Evolutionary conservation across 352 stramenopile genomes (phyloP).

Genomic region (Elongisporangium senticosum): DNA sequence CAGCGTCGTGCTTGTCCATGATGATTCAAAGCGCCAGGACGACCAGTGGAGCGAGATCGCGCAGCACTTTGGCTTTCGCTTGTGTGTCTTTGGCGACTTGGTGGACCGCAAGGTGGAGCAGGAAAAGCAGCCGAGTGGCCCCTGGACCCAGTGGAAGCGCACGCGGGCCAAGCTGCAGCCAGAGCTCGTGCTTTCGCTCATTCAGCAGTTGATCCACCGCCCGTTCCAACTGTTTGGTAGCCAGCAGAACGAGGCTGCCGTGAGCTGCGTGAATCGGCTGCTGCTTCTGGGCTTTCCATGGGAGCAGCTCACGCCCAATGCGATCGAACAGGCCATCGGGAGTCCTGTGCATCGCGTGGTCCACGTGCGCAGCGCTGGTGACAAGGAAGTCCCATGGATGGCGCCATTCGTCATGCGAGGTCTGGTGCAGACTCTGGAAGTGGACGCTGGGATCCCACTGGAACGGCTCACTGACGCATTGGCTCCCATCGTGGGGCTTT

Average conservation of each 20-base stretch:
- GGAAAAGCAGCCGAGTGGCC: neutral
- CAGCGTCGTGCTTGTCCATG: neutral
- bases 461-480: conserved; percentile 3
- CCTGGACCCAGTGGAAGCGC: conserved; percentile 5
- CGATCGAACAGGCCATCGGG: conserved; percentile 27
- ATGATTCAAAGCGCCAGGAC: neutral
- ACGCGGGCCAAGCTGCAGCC: conserved; percentile 20
- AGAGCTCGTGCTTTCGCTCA: conserved; percentile 17
- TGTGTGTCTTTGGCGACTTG: conserved; percentile 24
- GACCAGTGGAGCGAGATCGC: conserved; percentile 6
- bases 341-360: conserved; percentile 9
- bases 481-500: conserved; percentile 22
- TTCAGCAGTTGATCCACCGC: conserved; percentile 19
- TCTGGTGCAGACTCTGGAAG: neutral
- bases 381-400: neutral
- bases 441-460: neutral
- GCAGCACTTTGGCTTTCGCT: conserved; percentile 15
- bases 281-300: conserved; percentile 42
- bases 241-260: neutral
- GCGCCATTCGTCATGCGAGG: neutral
- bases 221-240: neutral
- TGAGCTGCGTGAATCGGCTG: conserved; percentile 21
- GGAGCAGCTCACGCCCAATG: conserved; percentile 12
- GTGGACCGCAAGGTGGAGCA: neutral
- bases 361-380: neutral